A percentile compares a stretch with the other conserved stretches of the same genome.
These are phyloP conservation scores for Trichothecium sympodiale DNA, from an alignment of 2,329 filamentous ascomycete genomes.

Conservation along the genomic window DNA sequence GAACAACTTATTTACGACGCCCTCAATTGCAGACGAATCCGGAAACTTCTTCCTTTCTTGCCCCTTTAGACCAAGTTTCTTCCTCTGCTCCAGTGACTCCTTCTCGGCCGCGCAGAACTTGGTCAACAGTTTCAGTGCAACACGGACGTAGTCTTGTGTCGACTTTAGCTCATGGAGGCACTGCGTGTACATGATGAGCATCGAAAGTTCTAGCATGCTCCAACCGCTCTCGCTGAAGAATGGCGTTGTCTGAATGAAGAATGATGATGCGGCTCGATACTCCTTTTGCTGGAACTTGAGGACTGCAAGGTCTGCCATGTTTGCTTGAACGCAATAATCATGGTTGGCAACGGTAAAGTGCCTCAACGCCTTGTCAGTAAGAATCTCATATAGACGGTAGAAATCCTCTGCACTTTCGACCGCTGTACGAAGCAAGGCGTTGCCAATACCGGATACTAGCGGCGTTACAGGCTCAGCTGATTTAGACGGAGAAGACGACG, in stretches of 20 bases:
- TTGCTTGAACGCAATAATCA: constrained; percentile 63
- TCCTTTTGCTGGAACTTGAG: constrained; percentile 71
- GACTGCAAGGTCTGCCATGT: constrained; percentile 75
- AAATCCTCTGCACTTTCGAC: constrained; percentile 53
- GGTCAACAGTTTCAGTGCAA: constrained; percentile 61
- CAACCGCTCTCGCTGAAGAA: constrained; percentile 72
- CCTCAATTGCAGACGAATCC: constrained; percentile 30
- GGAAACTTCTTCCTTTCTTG: constrained; percentile 5
- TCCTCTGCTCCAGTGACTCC: constrained; percentile 30
- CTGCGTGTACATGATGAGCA: constrained; percentile 75
- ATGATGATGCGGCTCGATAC: constrained; percentile 60
- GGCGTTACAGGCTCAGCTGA: constrained; percentile 7
- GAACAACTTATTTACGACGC: constrained; percentile 36
- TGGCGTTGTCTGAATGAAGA: constrained; percentile 67
- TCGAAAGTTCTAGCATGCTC: constrained; percentile 67
- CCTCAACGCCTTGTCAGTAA: constrained; percentile 77
- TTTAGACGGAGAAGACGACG: constrained; percentile 1
- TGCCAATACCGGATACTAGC: constrained; percentile 23
- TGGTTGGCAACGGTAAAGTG: constrained; percentile 75
- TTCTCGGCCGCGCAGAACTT: constrained; percentile 50
- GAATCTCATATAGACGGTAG: constrained; percentile 55
- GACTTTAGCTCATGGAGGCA: constrained; percentile 70
- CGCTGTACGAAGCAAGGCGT: constrained; percentile 47
- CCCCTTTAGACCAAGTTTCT: constrained; percentile 10
- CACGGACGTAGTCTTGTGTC: constrained; percentile 68